Evolutionary conservation across 2,329 filamentous ascomycete species (phyloP), one percentile per base, ranked within the genome.

Genomic region (Pseudogymnoascus sp.): DNA sequence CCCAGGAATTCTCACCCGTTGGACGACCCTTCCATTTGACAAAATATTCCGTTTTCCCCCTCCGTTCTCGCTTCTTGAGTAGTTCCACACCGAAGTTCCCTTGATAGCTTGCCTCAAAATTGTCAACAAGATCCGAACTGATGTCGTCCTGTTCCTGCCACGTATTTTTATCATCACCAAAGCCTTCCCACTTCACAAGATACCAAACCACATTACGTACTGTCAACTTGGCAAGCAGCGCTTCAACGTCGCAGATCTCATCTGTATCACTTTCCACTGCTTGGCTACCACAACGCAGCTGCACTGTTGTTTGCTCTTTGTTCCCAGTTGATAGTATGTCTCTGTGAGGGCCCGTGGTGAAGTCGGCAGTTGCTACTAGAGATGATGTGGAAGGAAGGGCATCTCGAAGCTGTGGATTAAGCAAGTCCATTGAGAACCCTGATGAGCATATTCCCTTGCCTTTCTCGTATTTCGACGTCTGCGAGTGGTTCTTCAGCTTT

Each of bases 181-280:
- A 68, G 22, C 61, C 66, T 63, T 64, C 66, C 62, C 35, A 67
- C 61, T 68, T 66, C 22, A 66, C 47, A 65, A 68, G 60, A 39
- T 65, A 67, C 47, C 47, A 62, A 43, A 62, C 64, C 58, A 43
- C 58, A 50, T 64, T 67, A 41, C 61, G 60, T 64, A 36, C 30
- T 60, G 62, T 66, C 62, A 38, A 66, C 59, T 65, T 68, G 37
- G 63, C 58, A 65, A 68, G 65, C 59, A 68, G 57, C 28, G 33
- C 61, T 62, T 68, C 37, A 62, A 62, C 64, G 41, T 67, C 60
- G 58, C 50, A 64, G 43, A 61, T 61, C 50, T 63, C 57, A 58
- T 63, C 59, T 41, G 38, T 41, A 41, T 41, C 38, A 11, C 38
- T 41, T 20, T 41, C 38, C 38, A 41, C 38, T 41, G 4, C 38